Base-by-base conservation (phyloP, 129 eudicot genomes). In the Arctium minus region DNA sequence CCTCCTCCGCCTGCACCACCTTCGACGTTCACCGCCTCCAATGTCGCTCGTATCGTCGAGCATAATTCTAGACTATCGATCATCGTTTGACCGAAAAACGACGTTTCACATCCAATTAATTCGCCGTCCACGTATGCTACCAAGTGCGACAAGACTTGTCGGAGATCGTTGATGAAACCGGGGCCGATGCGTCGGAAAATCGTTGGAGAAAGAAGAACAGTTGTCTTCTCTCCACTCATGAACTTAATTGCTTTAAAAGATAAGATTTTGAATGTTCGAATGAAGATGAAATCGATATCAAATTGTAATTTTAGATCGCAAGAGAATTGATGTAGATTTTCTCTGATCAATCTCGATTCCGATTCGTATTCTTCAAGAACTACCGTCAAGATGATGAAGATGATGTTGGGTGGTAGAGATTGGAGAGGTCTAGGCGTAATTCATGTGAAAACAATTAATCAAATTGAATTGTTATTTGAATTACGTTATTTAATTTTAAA, bases 41-140 rank as follows among this genome's bases (percentile, higher is more conserved):
- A 22, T 22, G 27, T 22, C 27, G 27, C 97, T 71, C 92, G 22
- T 4, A 92, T 78, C 36, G 94, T 89, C 60, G 98, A 89, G 83
- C 92, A 94, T 29, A 88, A 86, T 77, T 92, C 94, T 33, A 94
- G 86, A 8, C 97, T 97, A 38, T 91, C 90, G 18, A 92, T 89
- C 60, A 94, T 83, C 0, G 84, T 83, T 67, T 87, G 93, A 0
- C 93, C 83, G 39, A 91, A 90, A 39, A 91, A 79, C 83, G 88
- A 8, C 80, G 89, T 42, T 6, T 87, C 92, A 15, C 36, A 75
- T 40, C 89, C 91, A 73, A 82, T 74, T 84, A 87, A 67, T 76
- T 90, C 97, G 29, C 79, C 71, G 81, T 92, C 98, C 53, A 94
- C 92, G 48, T 87, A 91, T 42, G 92, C 94, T 18, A 92, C 92